Evolutionary conservation across 129 eudicot genomes (phyloP).

Genomic region (Glebionis coronaria): DNA sequence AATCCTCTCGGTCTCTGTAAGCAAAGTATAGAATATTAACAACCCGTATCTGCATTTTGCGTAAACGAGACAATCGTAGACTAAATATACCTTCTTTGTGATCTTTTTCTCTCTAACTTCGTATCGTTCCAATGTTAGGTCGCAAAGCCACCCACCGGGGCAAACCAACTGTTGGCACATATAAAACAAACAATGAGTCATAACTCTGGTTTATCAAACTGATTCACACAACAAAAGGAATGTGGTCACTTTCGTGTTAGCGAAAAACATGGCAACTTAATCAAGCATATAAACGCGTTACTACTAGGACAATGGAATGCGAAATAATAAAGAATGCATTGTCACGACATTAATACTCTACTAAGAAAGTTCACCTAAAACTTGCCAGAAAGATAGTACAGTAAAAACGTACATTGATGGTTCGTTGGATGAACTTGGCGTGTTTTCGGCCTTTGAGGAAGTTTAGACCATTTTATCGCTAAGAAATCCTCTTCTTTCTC

Average conservation of each 20-base stretch:
- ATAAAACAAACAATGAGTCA: not conserved
- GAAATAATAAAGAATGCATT: not conserved
- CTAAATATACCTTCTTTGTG: slow-evolving; percentile 65
- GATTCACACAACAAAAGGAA: not conserved
- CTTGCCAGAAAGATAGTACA: not conserved
- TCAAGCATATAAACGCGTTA: too few relatives aligned
- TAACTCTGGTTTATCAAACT: too few relatives aligned
- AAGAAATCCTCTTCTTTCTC: slow-evolving; percentile 95
- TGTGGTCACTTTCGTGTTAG: too few relatives aligned
- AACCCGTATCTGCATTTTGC: too few relatives aligned
- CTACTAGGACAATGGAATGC: too few relatives aligned
- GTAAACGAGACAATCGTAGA: too few relatives aligned
- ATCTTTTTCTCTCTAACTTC: slow-evolving; percentile 92
- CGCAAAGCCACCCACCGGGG: slow-evolving; percentile 87
- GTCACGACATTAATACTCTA: not conserved
- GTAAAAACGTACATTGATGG: slow-evolving; percentile 62
- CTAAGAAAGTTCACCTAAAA: not conserved
- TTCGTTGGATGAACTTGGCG: slow-evolving; percentile 87
- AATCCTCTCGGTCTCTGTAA: slow-evolving; percentile 90
- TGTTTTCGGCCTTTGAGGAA: slow-evolving; percentile 95
- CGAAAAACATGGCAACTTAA: too few relatives aligned
- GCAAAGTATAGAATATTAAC: not conserved
- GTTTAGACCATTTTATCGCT: slow-evolving; percentile 86
- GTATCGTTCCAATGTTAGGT: slow-evolving; percentile 68
- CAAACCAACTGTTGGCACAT: slow-evolving; percentile 51